Evolutionary conservation across 768 basidiomycete genomes (phyloP).

Genomic region (Suillus subaureus): DNA sequence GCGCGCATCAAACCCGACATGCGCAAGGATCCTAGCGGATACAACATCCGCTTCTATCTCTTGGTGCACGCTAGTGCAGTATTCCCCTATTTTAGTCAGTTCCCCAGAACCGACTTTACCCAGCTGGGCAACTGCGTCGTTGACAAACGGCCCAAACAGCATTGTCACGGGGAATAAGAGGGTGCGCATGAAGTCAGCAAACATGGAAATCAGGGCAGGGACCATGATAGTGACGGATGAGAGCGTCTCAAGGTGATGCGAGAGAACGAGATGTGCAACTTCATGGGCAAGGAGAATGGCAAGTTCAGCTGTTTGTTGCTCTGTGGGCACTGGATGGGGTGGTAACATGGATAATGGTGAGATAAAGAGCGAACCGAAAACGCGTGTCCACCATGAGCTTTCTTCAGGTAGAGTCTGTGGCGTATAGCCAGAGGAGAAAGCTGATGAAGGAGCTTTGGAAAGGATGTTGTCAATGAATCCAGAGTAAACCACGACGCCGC

Average conservation of each 20-base stretch:
- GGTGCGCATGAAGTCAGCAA: conserved; percentile 75
- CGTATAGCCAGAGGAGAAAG: conserved; percentile 26
- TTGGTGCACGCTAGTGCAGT: conserved; percentile 79
- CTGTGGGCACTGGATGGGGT: conserved; percentile 59
- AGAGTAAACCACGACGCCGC: conserved; percentile 92
- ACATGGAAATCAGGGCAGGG: conserved; percentile 76
- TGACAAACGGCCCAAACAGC: conserved; percentile 93
- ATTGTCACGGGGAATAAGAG: conserved; percentile 87
- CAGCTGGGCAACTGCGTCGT: conserved; percentile 86
- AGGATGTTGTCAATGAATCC: conserved; percentile 92
- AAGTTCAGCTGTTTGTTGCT: conserved; percentile 84
- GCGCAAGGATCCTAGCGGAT: conserved; percentile 84
- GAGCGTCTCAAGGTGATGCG: conserved; percentile 91
- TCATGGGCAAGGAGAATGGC: conserved; percentile 94
- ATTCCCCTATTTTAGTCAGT: conserved; percentile 67
- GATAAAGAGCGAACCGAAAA: conserved; percentile 47
- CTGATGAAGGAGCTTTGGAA: conserved; percentile 35
- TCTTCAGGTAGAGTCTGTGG: conserved; percentile 19
- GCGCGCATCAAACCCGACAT: conserved; percentile 89
- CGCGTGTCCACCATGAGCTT: conserved; percentile 47
- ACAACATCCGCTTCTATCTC: conserved; percentile 95
- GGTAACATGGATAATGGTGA: conserved; percentile 35
- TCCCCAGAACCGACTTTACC: conserved; percentile 79
- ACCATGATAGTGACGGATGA: conserved; percentile 82
- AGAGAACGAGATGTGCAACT: conserved; percentile 86